Percentiles rank a stretch among this genome's conserved stretches.
phyloP scores from a whole-genome alignment of 1,284 basidiomycete genomes.

The Cryptococcus sp. region DNA sequence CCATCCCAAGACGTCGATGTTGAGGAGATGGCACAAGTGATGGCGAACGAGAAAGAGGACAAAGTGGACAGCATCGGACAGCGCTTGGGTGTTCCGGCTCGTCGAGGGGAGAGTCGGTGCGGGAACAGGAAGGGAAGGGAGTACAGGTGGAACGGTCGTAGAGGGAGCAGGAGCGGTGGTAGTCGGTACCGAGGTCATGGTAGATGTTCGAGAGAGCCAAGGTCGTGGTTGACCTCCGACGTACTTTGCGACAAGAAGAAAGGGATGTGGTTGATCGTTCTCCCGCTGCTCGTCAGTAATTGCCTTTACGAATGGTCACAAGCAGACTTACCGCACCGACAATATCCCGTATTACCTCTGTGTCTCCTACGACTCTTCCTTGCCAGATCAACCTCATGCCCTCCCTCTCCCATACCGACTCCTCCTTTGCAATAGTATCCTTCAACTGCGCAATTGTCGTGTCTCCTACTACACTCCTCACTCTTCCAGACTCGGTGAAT shows the following conservation, averaged over 20 bases:
- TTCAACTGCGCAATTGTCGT: slow-evolving; percentile 25
- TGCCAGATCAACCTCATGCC: slow-evolving; percentile 40
- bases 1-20: slow-evolving; percentile 23
- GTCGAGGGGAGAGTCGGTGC: background rate
- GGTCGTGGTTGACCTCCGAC: slow-evolving; percentile 2
- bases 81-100: slow-evolving; percentile 13
- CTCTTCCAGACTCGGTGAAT: no score
- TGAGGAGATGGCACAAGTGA: slow-evolving; percentile 32
- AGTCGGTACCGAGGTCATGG: background rate
- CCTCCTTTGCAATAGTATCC: slow-evolving; percentile 28
- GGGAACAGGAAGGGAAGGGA: background rate
- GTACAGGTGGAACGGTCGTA: background rate
- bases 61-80: slow-evolving; percentile 37
- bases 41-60: slow-evolving; percentile 36
- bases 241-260: slow-evolving; percentile 35
- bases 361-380: slow-evolving; percentile 39
- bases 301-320: no score
- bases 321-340: background rate
- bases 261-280: slow-evolving; percentile 14
- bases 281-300: slow-evolving; percentile 10
- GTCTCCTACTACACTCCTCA: slow-evolving; percentile 26
- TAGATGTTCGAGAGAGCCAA: background rate
- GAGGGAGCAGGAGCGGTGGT: background rate
- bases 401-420: slow-evolving; percentile 28
- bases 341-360: slow-evolving; percentile 1